Evolutionary conservation across 2,329 filamentous ascomycete genomes (phyloP), one percentile per base, ranked within the genome.

Genomic region (Aspergillus aculeatinus): DNA sequence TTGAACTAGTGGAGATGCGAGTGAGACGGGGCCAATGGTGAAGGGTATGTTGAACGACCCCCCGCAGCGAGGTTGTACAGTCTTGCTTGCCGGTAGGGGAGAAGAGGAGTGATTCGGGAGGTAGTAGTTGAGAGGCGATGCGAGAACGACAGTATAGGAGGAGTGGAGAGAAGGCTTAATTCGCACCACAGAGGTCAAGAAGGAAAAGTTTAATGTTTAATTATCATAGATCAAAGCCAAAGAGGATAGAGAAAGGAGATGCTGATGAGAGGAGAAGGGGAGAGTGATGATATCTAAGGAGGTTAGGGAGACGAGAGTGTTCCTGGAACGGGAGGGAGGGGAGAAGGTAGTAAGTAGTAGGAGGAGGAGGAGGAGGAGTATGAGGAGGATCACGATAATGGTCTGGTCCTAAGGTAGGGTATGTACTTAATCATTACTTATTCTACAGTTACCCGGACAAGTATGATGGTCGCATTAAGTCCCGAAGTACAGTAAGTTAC

Each of bases 21-120:
- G 55, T 48, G 31, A 53, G 39, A 51, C 47, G 31, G 42, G 29
- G 55, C 58, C 51, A 33, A 60, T 21, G 35, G 23, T 52, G 5
- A n/a, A 29, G 47, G 19, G 33, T 27, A 39, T 16, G 55, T 58
- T 48, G 62, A 33, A 59, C 55, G 51, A 60, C 55, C 48, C 27
- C 39, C 19, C 47, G 58, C 51, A 57, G 39, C 60, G 14, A 10
- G 39, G 60, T 59, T 25, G 60, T 63, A 63, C 60, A 62, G 44
- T 29, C 29, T 51, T 23, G 19, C 23, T 44, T 25, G 25, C 35
- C n/a, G 44, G 10, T 52, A 42, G 51, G 31, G 14, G 31, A 16
- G 27, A 51, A 56, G 52, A 27, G 54, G 33, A 21, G 42, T 19
- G 14, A 16, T 29, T 33, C 42, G 35, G 54, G 33, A 29, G 50